Evolutionary conservation across 306 rosid genomes (phyloP), one percentile per base, ranked within the genome.

Genomic region (Sindora glabra): DNA sequence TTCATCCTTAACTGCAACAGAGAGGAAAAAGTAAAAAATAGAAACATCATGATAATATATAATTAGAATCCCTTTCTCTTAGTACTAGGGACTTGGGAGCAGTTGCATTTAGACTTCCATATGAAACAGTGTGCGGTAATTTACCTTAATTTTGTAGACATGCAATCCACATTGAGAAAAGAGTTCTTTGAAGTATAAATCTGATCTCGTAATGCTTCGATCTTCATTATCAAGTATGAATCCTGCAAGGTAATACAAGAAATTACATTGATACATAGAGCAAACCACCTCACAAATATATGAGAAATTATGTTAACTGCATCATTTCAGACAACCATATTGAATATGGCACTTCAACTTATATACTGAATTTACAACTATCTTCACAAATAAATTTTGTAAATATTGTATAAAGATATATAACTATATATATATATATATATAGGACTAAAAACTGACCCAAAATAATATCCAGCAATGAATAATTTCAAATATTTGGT

Each of bases 171-270:
- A 92, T n/a, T 64, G 79, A 65, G 74, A 70, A 68, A 92, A 86
- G 61, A 88, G 88, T 70, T 81, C 80, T 82, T 75, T 88, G 65
- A 81, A 92, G 85, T 85, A 88, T 39, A 24, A 36, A 70, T 92
- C 96, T 25, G 95, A 92, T 71, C 96, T 86, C 13, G 98, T 88
- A 48, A 92, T 29, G 47, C 98, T 92, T 46, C 88, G 77, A 58
- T 92, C 98, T 67, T 74, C 88, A 27, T 86, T 92, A 65, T 88
- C 98, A 37, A 92, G 74, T 74, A 92, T 78, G 40, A 92, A 92
- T 45, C 98, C 98, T 92, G 66, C 48, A 57, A 29, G 17, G 71
- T 36, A 40, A 46, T 29, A 56, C 30, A 48, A 37, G 34, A 8
- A 59, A 23, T 61, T 18, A 30, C 23, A 51, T 27, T 36, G 12